Evolutionary conservation across 306 rosid genomes (phyloP).

Genomic region (Trichosanthes cucumerina): DNA sequence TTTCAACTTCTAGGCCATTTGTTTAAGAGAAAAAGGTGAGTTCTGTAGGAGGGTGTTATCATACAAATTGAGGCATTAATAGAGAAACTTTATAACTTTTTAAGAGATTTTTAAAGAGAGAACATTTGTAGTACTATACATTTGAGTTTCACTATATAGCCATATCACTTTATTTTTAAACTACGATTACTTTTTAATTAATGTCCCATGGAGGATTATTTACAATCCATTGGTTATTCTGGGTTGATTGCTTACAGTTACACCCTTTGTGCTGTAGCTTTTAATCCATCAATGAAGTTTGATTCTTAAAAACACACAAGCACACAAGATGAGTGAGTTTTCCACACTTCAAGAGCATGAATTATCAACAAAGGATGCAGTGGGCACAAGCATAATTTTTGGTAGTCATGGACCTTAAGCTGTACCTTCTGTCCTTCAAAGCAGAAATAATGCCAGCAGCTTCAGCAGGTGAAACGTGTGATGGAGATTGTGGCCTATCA

Average conservation of each 20-base stretch:
- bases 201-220: background rate
- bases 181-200: background rate
- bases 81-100: background rate
- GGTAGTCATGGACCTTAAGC: background rate
- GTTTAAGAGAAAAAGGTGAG: background rate
- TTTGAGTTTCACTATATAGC: background rate
- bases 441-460: slow-evolving; percentile 59
- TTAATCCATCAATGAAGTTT: too few species aligned
- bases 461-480: slow-evolving; percentile 68
- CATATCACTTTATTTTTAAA: background rate
- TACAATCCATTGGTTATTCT: background rate
- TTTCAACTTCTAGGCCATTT: background rate
- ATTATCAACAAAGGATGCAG: background rate
- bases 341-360: too few species aligned
- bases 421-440: slow-evolving; percentile 67
- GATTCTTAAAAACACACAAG: too few species aligned
- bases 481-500: slow-evolving; percentile 36
- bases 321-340: background rate
- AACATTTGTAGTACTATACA: background rate
- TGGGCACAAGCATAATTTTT: background rate
- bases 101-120: background rate
- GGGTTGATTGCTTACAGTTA: too few species aligned
- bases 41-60: background rate
- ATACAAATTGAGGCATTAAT: background rate
- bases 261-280: too few species aligned